phyloP scores from a whole-genome alignment of 805 yeast genomes.

The Candida cerambycidarum region DNA sequence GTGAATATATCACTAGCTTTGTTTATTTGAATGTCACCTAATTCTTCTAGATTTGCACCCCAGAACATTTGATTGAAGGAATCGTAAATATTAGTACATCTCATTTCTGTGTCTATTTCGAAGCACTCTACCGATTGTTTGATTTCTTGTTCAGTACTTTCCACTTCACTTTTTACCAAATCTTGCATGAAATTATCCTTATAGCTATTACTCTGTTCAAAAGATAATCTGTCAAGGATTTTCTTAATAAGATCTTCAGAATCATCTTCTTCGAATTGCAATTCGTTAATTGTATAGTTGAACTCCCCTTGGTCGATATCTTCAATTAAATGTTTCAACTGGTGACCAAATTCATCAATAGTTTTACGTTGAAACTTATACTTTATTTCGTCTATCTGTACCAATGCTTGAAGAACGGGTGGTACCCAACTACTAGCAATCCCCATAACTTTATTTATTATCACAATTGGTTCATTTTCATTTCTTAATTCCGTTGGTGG shows the following conservation, averaged over 20 bases:
- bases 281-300: slow-evolving; percentile 11
- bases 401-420: slow-evolving; percentile 9
- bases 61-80: slow-evolving; percentile 38
- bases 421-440: slow-evolving; percentile 8
- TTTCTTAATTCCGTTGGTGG: slow-evolving; percentile 6
- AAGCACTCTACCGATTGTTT: slow-evolving; percentile 23
- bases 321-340: slow-evolving; percentile 3
- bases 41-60: slow-evolving; percentile 28
- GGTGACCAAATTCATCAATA: slow-evolving; percentile 1
- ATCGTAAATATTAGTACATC: slow-evolving; percentile 27
- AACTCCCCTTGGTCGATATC: slow-evolving; percentile 3
- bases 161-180: slow-evolving; percentile 28
- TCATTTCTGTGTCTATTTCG: slow-evolving; percentile 32
- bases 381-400: slow-evolving; percentile 13
- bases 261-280: slow-evolving; percentile 10
- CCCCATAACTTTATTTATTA: slow-evolving; percentile 5
- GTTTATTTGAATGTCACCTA: slow-evolving; percentile 29
- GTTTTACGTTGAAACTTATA: slow-evolving; percentile 4
- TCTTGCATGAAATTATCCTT: slow-evolving; percentile 10
- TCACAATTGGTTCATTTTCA: slow-evolving; percentile 6
- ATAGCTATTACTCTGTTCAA: slow-evolving; percentile 2
- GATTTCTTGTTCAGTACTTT: slow-evolving; percentile 18
- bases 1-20: slow-evolving; percentile 32
- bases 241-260: slow-evolving; percentile 21
- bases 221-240: slow-evolving; percentile 16